Evolutionary conservation across 139 green algal species (phyloP).

Genomic region (Chlamydomonas sphaeroides): DNA sequence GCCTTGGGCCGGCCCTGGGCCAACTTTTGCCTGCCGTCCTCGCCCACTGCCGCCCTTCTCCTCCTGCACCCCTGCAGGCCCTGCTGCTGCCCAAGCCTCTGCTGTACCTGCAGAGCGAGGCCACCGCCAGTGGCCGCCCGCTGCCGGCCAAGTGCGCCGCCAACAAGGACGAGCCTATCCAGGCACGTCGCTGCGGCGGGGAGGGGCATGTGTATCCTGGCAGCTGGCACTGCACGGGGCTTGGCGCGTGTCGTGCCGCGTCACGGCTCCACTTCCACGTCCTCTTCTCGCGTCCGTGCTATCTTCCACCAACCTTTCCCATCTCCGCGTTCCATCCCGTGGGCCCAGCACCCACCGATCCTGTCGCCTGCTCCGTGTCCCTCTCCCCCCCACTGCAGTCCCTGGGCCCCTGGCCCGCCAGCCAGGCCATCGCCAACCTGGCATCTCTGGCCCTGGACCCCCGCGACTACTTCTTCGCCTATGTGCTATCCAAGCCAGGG

Average conservation of each 20-base stretch:
- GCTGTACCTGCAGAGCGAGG: conserved; percentile 44
- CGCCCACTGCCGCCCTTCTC: not conserved
- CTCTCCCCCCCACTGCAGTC: too few species aligned
- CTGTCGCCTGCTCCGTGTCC: too few species aligned
- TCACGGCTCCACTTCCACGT: too few species aligned
- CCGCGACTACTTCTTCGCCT: conserved; percentile 50
- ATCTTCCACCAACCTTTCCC: too few species aligned
- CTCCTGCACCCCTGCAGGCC: conserved; percentile 4
- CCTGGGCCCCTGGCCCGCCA: conserved; percentile 40
- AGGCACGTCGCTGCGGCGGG: too few species aligned
- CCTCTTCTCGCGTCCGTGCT: too few species aligned
- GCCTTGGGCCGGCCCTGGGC: not conserved
- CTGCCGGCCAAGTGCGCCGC: not conserved
- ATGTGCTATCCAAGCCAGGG: conserved; percentile 17
- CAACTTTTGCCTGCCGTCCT: not conserved
- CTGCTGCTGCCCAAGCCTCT: conserved; percentile 54
- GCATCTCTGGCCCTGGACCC: conserved; percentile 18
- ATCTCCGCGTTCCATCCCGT: too few species aligned
- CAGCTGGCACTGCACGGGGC: too few species aligned
- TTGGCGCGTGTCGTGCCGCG: too few species aligned
- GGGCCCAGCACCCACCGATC: too few species aligned
- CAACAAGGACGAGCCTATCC: conserved; percentile 50
- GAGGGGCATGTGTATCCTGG: too few species aligned
- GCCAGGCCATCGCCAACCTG: conserved; percentile 10
- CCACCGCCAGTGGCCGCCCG: conserved; percentile 14